Evolutionary conservation across 2,329 filamentous ascomycete genomes (phyloP).

Genomic region (Catunica adiposa): DNA sequence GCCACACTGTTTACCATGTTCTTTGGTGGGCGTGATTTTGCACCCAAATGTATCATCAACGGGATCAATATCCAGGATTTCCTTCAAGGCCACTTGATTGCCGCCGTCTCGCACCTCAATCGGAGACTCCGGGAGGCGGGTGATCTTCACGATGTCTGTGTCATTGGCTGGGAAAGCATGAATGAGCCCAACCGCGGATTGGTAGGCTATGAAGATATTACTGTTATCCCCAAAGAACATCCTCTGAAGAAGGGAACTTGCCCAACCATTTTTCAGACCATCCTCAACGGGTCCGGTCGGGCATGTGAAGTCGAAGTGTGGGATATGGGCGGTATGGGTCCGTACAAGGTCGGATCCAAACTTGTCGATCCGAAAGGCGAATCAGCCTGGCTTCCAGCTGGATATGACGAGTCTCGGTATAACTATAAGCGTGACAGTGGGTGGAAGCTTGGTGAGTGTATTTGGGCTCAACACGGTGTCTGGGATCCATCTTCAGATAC

Average conservation of each 20-base stretch:
- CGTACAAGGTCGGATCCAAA: constrained; percentile 69
- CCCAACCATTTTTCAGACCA: constrained; percentile 85
- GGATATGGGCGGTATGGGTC: constrained; percentile 86
- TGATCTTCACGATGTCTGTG: constrained; percentile 67
- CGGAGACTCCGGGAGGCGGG: constrained; percentile 76
- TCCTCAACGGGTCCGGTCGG: constrained; percentile 78
- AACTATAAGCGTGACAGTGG: constrained; percentile 74
- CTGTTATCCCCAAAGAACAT: constrained; percentile 67
- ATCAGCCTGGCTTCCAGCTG: constrained; percentile 65
- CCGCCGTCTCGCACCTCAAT: constrained; percentile 65
- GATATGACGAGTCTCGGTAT: constrained; percentile 63
- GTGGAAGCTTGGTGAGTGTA: constrained; percentile 86
- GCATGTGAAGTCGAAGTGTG: constrained; percentile 81
- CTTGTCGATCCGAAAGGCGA: constrained; percentile 80
- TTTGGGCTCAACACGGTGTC: constrained; percentile 93
- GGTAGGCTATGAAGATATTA: constrained; percentile 68
- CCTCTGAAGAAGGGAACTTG: constrained; percentile 84
- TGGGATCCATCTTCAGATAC: constrained; percentile 74
- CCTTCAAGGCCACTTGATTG: constrained; percentile 70
- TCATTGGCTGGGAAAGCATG: constrained; percentile 91
- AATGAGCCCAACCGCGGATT: constrained; percentile 90
- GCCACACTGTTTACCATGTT: constrained; percentile 91
- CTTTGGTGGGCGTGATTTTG: constrained; percentile 79
- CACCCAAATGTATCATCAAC: constrained; percentile 89
- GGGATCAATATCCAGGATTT: constrained; percentile 95